These are phyloP conservation scores for Botryosphaeria dothidea DNA, from an alignment of 2,329 filamentous ascomycete species.

Conservation along the genomic window DNA sequence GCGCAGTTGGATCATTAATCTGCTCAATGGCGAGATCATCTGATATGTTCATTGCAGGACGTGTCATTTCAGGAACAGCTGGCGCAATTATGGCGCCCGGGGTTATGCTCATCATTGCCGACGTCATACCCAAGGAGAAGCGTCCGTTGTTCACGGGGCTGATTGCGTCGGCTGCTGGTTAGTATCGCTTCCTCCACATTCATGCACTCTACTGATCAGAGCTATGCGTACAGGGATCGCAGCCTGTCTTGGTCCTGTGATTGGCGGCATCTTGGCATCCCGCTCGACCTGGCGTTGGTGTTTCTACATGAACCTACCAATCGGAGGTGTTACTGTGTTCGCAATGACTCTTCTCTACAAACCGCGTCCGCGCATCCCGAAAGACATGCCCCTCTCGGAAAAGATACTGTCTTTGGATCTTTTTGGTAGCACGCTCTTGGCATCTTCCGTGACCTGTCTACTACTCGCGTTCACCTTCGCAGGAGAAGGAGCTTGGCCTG, in stretches of 20 bases:
- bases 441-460: not conserved
- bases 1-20: not conserved
- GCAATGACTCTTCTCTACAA: conserved; percentile 1
- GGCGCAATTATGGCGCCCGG: conserved; percentile 2
- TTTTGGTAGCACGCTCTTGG: not conserved
- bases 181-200: not conserved
- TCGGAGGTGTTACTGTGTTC: not conserved
- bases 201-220: not conserved
- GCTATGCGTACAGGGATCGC: not conserved
- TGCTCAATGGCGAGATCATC: not conserved
- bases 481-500: not conserved
- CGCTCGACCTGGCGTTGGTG: not conserved
- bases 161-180: not conserved
- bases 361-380: not conserved
- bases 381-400: not conserved
- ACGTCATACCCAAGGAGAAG: not conserved
- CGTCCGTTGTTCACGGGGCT: not conserved
- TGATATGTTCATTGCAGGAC: not conserved
- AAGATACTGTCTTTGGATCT: not conserved
- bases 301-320: conserved; percentile 5
- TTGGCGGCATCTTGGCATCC: not conserved
- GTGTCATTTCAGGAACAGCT: not conserved
- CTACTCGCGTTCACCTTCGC: not conserved
- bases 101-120: conserved; percentile 10
- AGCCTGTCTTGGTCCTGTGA: not conserved